Evolutionary conservation across 768 basidiomycete species (phyloP).

Genomic region (Trametes punicea): DNA sequence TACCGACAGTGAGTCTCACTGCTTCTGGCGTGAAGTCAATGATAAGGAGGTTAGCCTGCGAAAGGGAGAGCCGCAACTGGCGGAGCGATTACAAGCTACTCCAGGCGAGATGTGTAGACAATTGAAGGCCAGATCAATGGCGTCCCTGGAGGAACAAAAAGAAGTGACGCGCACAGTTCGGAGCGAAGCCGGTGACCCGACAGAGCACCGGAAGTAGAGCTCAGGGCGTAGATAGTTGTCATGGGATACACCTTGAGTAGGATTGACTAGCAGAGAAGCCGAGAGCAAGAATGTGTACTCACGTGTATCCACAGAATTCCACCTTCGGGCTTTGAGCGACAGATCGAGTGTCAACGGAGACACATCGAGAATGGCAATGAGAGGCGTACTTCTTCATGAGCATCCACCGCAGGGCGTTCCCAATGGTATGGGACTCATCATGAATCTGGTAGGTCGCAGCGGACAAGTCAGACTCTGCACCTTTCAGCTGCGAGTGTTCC

Average conservation of each 20-base stretch:
- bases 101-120: too few species aligned
- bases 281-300: conserved; percentile 22
- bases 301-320: conserved; percentile 98
- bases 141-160: too few species aligned
- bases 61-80: too few species aligned
- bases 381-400: conserved; percentile 92
- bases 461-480: conserved; percentile 76
- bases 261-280: neutral
- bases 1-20: too few species aligned
- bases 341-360: neutral
- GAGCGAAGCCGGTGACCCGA: too few species aligned
- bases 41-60: too few species aligned
- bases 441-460: conserved; percentile 89
- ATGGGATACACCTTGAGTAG: neutral
- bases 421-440: conserved; percentile 95
- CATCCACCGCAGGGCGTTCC: conserved; percentile 96
- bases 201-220: too few species aligned
- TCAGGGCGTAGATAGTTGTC: neutral
- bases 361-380: neutral
- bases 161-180: too few species aligned
- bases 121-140: too few species aligned
- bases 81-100: too few species aligned
- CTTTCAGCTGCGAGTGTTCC: conserved; percentile 69
- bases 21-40: too few species aligned
- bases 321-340: conserved; percentile 75